These are phyloP conservation scores for Colletotrichum filicis DNA, from an alignment of 2,329 filamentous ascomycete species.

Conservation along the genomic window DNA sequence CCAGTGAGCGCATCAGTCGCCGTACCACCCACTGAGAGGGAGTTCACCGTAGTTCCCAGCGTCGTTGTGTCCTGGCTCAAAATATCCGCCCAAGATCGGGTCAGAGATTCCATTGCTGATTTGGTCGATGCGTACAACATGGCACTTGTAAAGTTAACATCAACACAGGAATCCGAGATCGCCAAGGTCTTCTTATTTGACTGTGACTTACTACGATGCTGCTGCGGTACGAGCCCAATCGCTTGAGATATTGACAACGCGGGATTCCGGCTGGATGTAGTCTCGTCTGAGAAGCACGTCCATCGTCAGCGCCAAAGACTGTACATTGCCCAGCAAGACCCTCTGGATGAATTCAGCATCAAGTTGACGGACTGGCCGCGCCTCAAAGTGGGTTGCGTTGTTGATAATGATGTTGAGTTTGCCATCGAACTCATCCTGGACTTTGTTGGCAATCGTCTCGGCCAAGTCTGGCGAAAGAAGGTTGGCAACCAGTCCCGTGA, in stretches of 20 bases:
- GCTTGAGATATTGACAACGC: slow-evolving; percentile 48
- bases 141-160: neutral
- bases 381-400: slow-evolving; percentile 41
- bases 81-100: slow-evolving; percentile 48
- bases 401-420: slow-evolving; percentile 48
- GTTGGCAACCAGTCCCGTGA: slow-evolving; percentile 44
- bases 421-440: slow-evolving; percentile 38
- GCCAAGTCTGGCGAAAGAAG: slow-evolving; percentile 44
- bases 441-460: slow-evolving; percentile 40
- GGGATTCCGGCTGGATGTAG: slow-evolving; percentile 45
- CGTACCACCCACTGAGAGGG: slow-evolving; percentile 45
- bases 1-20: slow-evolving; percentile 47
- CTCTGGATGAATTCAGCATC: slow-evolving; percentile 40
- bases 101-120: slow-evolving; percentile 47
- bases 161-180: neutral
- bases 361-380: slow-evolving; percentile 44
- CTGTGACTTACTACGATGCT: neutral
- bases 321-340: slow-evolving; percentile 47
- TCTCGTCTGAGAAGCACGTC: slow-evolving; percentile 45
- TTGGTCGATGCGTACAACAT: slow-evolving; percentile 48
- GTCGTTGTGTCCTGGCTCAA: slow-evolving; percentile 49
- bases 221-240: neutral
- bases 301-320: slow-evolving; percentile 48
- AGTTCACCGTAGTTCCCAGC: slow-evolving; percentile 48
- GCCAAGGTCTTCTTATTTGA: neutral